These are phyloP conservation scores for Keqinozyma sinolaborantium DNA, from an alignment of 1,139 yeast genomes.

Conservation along the genomic window DNA sequence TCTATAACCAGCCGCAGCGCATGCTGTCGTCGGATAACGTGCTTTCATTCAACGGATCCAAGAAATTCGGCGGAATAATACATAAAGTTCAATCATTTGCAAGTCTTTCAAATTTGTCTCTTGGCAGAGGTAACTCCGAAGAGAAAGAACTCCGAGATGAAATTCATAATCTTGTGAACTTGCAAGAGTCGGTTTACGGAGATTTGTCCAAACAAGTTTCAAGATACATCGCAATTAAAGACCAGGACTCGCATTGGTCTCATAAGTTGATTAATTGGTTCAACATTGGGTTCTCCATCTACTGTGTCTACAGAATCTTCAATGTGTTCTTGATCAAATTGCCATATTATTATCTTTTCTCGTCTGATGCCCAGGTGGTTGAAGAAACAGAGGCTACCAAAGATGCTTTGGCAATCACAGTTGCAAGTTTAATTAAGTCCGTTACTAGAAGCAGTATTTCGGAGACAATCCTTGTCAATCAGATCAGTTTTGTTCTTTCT, in stretches of 20 bases:
- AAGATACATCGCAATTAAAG: conserved; percentile 12
- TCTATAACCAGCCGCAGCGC: conserved; percentile 18
- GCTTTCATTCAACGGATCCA: conserved; percentile 7
- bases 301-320: conserved; percentile 62
- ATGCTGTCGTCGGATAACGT: conserved; percentile 11
- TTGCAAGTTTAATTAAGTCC: conserved; percentile 46
- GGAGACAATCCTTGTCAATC: conserved; percentile 57
- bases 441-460: conserved; percentile 25
- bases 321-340: conserved; percentile 42
- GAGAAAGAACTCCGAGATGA: conserved; percentile 33
- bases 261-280: conserved; percentile 8
- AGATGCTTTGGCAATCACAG: conserved; percentile 66
- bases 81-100: conserved; percentile 45
- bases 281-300: conserved; percentile 44
- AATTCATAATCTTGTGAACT: conserved; percentile 27
- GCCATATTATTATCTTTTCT: conserved; percentile 20
- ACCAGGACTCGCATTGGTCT: conserved; percentile 4
- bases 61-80: conserved; percentile 22
- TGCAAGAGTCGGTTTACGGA: conserved; percentile 25
- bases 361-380: conserved; percentile 5
- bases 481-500: conserved; percentile 61
- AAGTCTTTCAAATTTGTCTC: conserved; percentile 16
- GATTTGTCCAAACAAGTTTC: conserved; percentile 22
- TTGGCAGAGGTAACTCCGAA: conserved; percentile 18
- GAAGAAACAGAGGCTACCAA: conserved; percentile 17